phyloP scores from a whole-genome alignment of 2,329 filamentous ascomycete species.

The Acephala macrosclerotiorum region DNA sequence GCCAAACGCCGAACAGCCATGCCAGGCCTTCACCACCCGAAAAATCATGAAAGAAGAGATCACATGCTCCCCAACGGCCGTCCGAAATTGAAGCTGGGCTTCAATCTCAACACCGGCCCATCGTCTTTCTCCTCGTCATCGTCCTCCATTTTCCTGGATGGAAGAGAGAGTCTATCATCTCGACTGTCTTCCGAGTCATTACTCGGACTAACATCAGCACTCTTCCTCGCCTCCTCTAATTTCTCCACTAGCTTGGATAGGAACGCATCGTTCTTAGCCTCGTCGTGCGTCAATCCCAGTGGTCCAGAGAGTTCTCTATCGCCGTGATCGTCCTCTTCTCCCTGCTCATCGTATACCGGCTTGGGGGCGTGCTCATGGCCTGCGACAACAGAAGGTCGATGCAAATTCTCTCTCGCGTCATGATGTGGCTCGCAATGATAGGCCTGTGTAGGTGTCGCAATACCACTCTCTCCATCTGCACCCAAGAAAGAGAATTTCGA shows the following conservation, averaged over 20 bases:
- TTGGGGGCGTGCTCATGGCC: not conserved
- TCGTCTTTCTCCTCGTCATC: constrained; percentile 35
- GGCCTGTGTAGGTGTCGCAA: constrained; percentile 40
- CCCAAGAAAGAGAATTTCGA: constrained; percentile 57
- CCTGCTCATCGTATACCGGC: not conserved
- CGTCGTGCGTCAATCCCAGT: constrained; percentile 37
- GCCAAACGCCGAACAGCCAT: not conserved
- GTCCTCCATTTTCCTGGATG: constrained; percentile 16
- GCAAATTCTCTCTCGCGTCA: constrained; percentile 10
- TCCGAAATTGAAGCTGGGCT: constrained; percentile 41
- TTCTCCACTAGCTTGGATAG: constrained; percentile 22
- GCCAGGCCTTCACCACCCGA: not conserved
- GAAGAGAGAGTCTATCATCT: not conserved
- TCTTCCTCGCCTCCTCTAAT: constrained; percentile 36
- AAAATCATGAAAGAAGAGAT: constrained; percentile 10
- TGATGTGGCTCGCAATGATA: constrained; percentile 9
- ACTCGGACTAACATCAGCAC: constrained; percentile 27
- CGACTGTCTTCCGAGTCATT: constrained; percentile 21
- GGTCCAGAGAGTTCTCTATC: constrained; percentile 39
- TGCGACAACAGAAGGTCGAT: constrained; percentile 19
- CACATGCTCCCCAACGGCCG: constrained; percentile 39
- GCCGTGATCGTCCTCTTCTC: constrained; percentile 28
- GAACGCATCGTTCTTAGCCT: constrained; percentile 35
- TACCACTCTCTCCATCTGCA: constrained; percentile 38
- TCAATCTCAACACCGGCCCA: constrained; percentile 37